A percentile compares a stretch with the other conserved stretches of the same genome.
These are phyloP conservation scores for Beauveria sp. DNA, from an alignment of 2,329 filamentous ascomycete species.

Conservation along the genomic window DNA sequence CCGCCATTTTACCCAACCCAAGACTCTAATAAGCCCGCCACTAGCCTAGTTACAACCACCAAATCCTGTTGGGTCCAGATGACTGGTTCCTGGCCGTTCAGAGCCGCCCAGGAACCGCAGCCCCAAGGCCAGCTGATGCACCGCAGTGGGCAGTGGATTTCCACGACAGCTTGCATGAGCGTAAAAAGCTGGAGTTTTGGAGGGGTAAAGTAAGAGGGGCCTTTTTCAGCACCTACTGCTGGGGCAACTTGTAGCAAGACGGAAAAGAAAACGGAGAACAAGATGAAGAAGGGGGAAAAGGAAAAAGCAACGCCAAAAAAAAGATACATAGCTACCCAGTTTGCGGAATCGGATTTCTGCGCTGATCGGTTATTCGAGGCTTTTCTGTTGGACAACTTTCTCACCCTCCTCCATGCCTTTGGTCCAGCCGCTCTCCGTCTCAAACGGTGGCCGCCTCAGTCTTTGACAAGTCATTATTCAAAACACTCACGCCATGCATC, in stretches of 20 bases:
- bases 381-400: not conserved
- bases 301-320: too few species aligned
- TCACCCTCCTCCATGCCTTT: too few species aligned
- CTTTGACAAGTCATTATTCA: not conserved
- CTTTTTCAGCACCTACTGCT: not conserved
- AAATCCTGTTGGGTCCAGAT: constrained; percentile 1
- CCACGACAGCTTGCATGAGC: not conserved
- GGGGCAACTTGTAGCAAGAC: not conserved
- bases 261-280: not conserved
- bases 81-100: not conserved
- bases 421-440: not conserved
- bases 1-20: constrained; percentile 5
- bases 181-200: not conserved
- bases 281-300: not conserved
- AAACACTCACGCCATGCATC: not conserved
- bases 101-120: not conserved
- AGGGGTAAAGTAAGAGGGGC: not conserved
- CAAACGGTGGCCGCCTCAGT: constrained; percentile 1
- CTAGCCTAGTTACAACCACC: not conserved
- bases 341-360: not conserved
- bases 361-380: constrained; percentile 7
- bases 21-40: not conserved
- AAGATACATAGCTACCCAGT: not conserved
- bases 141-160: not conserved
- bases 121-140: constrained; percentile 3